Base-by-base conservation (phyloP, 495 filamentous ascomycete genomes). In the Rusavskia elegans region DNA sequence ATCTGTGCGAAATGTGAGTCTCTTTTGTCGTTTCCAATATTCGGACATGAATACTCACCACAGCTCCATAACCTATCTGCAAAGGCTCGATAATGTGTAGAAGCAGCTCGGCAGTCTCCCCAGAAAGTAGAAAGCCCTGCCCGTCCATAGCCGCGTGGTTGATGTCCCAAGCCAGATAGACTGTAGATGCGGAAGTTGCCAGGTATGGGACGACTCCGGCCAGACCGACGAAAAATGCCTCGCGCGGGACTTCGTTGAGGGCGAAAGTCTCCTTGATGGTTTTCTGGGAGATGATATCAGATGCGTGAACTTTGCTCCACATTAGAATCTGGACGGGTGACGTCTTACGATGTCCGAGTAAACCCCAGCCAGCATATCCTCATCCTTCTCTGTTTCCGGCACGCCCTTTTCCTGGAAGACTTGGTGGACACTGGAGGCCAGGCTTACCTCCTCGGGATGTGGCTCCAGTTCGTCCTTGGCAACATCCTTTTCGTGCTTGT, bases 171-270 rank as follows among this genome's bases (percentile, higher is more conserved):
- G 87, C 79, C 48, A 95, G 80, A 63, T 80, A 89, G 53, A 95
- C 76, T n/a, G 93, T 95, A 37, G 84, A 76, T 16, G 90, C 56
- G 2, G 90, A 94, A 13, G 92, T 97, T 36, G 76, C 87, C 13
- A 93, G 65, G 71, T 98, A 98, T 5, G 92, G 92, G 13, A 97
- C 55, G 3, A 94, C 84, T 64, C 92, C 92, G 13, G 88, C 87
- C 59, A 93, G 75, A 45, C 92, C 93, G 54, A 98, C 75, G 59
- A 73, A 73, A 52, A 87, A 81, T 40, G 89, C 79, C 62, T 95
- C 83, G 63, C 73, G 78, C 32, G 92, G 92, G 21, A 97, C 90
- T 3, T 71, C 73, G 25, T 68, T 59, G 25, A 98, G 69, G 46
- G 77, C 78, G 68, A 98, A 94, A 11, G 89, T 92, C n/a, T 92